These are phyloP conservation scores for Colletotrichum spinosum DNA, from an alignment of 2,329 filamentous ascomycete genomes.

Conservation along the genomic window DNA sequence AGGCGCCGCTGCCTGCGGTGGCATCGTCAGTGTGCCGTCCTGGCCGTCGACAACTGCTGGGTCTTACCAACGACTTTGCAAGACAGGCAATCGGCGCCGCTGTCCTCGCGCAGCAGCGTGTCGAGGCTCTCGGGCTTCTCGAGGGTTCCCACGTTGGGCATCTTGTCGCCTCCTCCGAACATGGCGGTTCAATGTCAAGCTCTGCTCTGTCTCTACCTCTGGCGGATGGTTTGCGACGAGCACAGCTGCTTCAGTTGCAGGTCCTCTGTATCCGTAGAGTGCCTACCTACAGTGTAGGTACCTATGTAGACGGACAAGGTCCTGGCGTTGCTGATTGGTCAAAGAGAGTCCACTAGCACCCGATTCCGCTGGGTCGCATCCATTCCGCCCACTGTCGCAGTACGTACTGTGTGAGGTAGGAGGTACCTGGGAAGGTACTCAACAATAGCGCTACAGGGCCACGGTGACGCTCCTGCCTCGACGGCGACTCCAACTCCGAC, in stretches of 20 bases:
- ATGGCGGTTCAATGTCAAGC: conserved; percentile 44
- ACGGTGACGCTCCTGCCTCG: too few species aligned
- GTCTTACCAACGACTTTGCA: conserved; percentile 78
- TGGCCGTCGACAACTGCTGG: not conserved
- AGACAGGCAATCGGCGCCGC: conserved; percentile 74
- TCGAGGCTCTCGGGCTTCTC: conserved; percentile 73
- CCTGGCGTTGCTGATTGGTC: conserved; percentile 26
- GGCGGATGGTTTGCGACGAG: conserved; percentile 10
- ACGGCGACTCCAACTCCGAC: not conserved
- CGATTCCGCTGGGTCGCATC: conserved; percentile 35
- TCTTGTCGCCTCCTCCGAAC: conserved; percentile 55
- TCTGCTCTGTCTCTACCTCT: not conserved
- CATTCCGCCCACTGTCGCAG: too few species aligned
- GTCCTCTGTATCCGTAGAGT: conserved; percentile 8
- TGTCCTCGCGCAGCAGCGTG: conserved; percentile 66
- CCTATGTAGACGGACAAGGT: not conserved
- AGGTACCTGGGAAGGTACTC: too few species aligned
- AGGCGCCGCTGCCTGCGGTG: conserved; percentile 75
- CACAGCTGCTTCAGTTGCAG: not conserved
- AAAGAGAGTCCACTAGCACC: conserved; percentile 25
- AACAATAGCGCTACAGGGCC: too few species aligned
- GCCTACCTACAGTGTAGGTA: conserved; percentile 2
- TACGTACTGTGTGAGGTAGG: too few species aligned
- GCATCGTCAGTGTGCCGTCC: conserved; percentile 5
- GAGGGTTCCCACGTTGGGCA: conserved; percentile 63